phyloP scores from a whole-genome alignment of 805 yeast species.

The Myxozyma udenii region DNA sequence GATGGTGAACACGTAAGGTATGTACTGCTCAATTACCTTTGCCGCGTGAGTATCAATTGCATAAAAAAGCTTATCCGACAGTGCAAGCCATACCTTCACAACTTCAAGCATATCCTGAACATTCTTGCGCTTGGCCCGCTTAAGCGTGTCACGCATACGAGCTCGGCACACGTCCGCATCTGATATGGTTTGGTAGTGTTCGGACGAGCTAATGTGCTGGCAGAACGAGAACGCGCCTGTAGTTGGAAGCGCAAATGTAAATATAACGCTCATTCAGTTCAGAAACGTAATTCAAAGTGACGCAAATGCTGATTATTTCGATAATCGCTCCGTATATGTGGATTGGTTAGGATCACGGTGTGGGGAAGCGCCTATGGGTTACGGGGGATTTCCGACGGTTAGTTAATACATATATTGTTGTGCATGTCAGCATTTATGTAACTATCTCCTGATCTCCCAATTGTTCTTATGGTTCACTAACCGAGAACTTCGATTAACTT shows the following conservation, averaged over 20 bases:
- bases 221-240: constrained; percentile 33
- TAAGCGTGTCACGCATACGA: constrained; percentile 34
- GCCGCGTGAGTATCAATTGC: not conserved
- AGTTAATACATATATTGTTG: no score
- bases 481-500: no score
- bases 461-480: no score
- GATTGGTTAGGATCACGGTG: no score
- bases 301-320: no score
- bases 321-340: no score
- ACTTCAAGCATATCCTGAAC: constrained; percentile 32
- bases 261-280: constrained; percentile 33
- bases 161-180: constrained; percentile 36
- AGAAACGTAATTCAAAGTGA: no score
- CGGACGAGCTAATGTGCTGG: constrained; percentile 25
- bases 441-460: no score
- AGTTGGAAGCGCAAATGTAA: constrained; percentile 35
- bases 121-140: constrained; percentile 34
- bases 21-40: constrained; percentile 34
- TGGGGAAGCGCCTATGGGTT: no score
- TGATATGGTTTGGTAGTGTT: constrained; percentile 30
- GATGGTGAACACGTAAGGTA: constrained; percentile 31
- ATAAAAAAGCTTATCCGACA: not conserved
- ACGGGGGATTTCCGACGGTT: no score
- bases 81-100: constrained; percentile 23
- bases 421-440: no score